These are phyloP conservation scores for Kwoniella mangroviensis DNA, from an alignment of 768 basidiomycete species.

Conservation along the genomic window DNA sequence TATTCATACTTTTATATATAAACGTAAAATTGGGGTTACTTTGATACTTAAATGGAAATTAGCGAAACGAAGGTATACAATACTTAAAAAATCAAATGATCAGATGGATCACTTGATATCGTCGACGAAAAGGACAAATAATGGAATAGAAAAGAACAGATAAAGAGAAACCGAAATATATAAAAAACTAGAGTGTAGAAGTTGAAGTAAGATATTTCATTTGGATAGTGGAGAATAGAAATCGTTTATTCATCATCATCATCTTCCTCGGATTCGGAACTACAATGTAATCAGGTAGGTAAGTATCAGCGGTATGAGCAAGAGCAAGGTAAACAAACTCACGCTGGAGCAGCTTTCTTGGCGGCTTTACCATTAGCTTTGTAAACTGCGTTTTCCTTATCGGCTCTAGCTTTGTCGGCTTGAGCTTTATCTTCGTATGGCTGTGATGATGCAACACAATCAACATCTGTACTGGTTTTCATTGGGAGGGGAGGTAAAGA, in stretches of 20 bases:
- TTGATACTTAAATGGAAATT: background rate
- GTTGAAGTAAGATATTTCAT: background rate
- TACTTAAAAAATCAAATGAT: background rate
- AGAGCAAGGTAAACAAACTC: conserved; percentile 14
- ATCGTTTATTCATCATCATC: conserved; percentile 26
- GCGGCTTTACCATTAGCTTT: conserved; percentile 35
- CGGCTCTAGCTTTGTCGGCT: conserved; percentile 83
- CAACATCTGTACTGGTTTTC: conserved; percentile 3
- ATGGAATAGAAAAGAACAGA: background rate
- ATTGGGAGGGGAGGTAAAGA: conserved; percentile 5
- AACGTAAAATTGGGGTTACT: conserved; percentile 15
- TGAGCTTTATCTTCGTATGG: conserved; percentile 87
- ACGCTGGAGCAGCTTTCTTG: conserved; percentile 33
- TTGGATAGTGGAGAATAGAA: conserved; percentile 5
- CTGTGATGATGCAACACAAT: conserved; percentile 58
- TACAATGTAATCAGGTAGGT: conserved; percentile 4
- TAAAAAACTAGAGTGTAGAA: background rate
- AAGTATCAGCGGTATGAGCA: background rate
- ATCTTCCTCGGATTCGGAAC: conserved; percentile 31
- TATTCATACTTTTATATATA: conserved; percentile 11
- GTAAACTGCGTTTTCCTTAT: conserved; percentile 66
- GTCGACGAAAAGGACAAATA: background rate
- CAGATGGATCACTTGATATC: too few species aligned
- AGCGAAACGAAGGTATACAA: conserved; percentile 22
- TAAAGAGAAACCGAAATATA: background rate